Base-by-base conservation (phyloP, 495 filamentous ascomycete genomes). In the Penicillium longicatenatum region DNA sequence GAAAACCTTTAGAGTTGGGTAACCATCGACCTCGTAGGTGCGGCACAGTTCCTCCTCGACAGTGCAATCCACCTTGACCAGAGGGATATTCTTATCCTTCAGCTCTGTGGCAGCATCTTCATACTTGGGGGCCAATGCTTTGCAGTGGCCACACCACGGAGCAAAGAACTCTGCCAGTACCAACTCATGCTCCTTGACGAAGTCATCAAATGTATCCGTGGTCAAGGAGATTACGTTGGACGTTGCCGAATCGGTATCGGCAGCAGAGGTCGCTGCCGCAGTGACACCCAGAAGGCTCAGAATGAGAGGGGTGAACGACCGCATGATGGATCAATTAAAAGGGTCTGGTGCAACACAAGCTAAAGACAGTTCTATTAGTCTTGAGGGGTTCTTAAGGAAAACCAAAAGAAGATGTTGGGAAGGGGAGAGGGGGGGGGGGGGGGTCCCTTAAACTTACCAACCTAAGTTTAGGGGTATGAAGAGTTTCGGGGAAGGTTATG, bases 91-190 rank as follows among this genome's bases (percentile, higher is more conserved):
- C 84, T 98, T 99, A 77, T 89, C 88, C 82, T 98, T 99, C 62
- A 99, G 79, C 43, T 88, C 86, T 0, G 92, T 96, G 16, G 94
- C 94, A 42, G 94, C 94, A 71, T 94, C 90, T 62, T 95, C 91
- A 70, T 93, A 94, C 79, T 94, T 91, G 58, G 90, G 90, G 44
- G 89, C 90, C 30, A 94, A 79, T 60, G 91, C 89, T 82, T 98
- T 98, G 89, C 94, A 98, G 84, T 98, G 94, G 63, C 94, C 94
- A 72, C 95, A 99, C 95, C 94, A 98, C 42, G 95, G 95, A 22
- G 94, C 94, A 74, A 95, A 99, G 83, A 97, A 99, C 80, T 99
- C 94, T 56, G 97, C 84, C 60, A 99, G 84, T 44, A 99, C 94
- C 54, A 98, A 82, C 63, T 89, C 86, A 70, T 98, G 86, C 58